Evolutionary conservation across 2,329 filamentous ascomycete genomes (phyloP).

Genomic region (Penicillium sp.): DNA sequence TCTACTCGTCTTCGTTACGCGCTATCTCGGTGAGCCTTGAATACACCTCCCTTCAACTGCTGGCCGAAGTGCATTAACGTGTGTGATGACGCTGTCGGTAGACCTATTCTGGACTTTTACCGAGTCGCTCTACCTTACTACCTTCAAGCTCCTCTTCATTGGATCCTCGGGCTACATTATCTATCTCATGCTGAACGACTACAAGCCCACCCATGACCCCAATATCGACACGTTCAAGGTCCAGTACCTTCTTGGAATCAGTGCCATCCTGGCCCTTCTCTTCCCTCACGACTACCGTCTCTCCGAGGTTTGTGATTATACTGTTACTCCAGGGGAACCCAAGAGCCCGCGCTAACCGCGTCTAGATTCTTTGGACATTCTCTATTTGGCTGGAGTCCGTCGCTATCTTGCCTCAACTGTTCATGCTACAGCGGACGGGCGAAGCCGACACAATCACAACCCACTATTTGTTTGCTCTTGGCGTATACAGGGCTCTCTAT

Average conservation of each 20-base stretch:
- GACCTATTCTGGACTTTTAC: constrained; percentile 86
- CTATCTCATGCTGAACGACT: constrained; percentile 96
- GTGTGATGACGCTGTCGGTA: background rate
- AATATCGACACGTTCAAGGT: constrained; percentile 97
- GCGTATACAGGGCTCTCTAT: constrained; percentile 87
- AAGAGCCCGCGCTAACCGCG: constrained; percentile 2
- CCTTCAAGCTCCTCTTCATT: constrained; percentile 97
- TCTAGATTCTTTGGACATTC: constrained; percentile 89
- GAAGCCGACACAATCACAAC: constrained; percentile 99
- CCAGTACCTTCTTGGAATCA: constrained; percentile 84
- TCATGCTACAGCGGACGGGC: constrained; percentile 96
- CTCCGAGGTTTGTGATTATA: constrained; percentile 55
- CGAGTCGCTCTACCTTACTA: constrained; percentile 81
- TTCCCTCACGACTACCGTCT: constrained; percentile 82
- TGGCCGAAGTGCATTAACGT: background rate
- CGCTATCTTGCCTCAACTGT: constrained; percentile 93
- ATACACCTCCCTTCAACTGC: background rate
- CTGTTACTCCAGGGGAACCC: background rate
- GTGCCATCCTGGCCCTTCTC: constrained; percentile 72
- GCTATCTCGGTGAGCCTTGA: constrained; percentile 70
- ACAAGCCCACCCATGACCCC: constrained; percentile 95
- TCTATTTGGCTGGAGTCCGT: constrained; percentile 98
- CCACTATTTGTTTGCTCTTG: constrained; percentile 93
- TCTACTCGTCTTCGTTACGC: constrained; percentile 86
- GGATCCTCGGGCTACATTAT: constrained; percentile 86